Conservation (phyloP, 2,329 filamentous ascomycete genomes). For the Catunica adiposa region DNA sequence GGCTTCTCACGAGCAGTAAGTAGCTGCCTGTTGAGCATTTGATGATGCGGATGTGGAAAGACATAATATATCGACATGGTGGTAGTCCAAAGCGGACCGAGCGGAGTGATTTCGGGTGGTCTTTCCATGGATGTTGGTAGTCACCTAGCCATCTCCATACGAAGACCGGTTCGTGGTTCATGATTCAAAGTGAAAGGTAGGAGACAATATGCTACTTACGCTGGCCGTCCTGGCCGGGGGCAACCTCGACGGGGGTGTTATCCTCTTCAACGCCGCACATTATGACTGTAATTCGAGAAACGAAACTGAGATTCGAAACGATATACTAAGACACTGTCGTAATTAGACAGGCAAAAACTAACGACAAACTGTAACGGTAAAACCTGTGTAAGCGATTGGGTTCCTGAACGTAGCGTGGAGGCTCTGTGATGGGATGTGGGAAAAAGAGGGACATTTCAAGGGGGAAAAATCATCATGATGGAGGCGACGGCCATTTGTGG, state of each 20-base stretch:
- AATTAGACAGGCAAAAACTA: conserved; percentile 3
- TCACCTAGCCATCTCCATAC: no score
- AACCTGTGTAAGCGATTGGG: conserved; percentile 5
- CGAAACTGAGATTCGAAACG: not conserved
- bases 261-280: conserved; percentile 14
- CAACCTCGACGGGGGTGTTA: conserved; percentile 9
- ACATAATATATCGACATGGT: not conserved
- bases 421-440: not conserved
- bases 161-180: no score
- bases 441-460: not conserved
- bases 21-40: not conserved
- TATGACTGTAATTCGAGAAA: not conserved
- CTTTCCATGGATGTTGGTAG: not conserved
- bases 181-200: not conserved
- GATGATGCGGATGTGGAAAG: not conserved
- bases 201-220: conserved; percentile 4
- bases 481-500: not conserved
- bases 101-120: not conserved
- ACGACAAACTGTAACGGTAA: conserved; percentile 3
- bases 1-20: not conserved
- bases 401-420: not conserved
- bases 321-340: not conserved
- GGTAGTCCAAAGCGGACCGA: not conserved
- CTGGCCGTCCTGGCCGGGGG: conserved; percentile 3
- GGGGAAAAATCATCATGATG: not conserved